phyloP scores from a whole-genome alignment of 495 filamentous ascomycete species.

The Tuber calosporum region DNA sequence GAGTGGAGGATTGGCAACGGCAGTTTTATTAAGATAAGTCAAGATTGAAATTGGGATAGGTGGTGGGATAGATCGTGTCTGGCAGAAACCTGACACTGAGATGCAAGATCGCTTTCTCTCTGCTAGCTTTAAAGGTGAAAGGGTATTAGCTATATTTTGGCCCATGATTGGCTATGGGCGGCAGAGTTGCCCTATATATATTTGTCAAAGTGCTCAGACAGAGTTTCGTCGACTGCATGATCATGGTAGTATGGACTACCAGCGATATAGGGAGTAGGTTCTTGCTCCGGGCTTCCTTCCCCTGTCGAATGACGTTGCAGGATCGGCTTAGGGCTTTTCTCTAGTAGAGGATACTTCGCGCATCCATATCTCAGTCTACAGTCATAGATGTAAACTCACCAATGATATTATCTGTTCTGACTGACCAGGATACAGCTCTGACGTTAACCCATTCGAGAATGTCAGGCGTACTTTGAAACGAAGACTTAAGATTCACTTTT shows the following conservation, averaged over 20 bases:
- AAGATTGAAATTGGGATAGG: slow-evolving; percentile 1
- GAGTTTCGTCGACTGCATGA: background rate
- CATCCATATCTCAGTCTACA: background rate
- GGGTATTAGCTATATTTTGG: background rate
- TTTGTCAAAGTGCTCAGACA: background rate
- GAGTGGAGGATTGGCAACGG: background rate
- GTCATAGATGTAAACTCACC: slow-evolving; percentile 2
- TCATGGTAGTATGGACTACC: background rate
- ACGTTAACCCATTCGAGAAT: too few relatives aligned
- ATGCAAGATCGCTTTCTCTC: slow-evolving; percentile 1
- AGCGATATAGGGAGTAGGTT: slow-evolving; percentile 3
- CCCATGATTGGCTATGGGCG: background rate
- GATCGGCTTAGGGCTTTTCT: background rate
- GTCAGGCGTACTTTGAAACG: too few relatives aligned
- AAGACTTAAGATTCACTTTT: too few relatives aligned
- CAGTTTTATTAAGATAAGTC: background rate
- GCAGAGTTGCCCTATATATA: background rate
- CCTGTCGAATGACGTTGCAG: slow-evolving; percentile 1
- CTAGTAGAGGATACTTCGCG: background rate
- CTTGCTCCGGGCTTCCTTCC: background rate
- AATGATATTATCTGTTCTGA: background rate
- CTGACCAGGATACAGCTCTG: too few relatives aligned
- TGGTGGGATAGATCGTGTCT: background rate
- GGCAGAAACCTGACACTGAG: background rate
- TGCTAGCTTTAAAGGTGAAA: slow-evolving; percentile 3